These are phyloP conservation scores for Laguncularia racemosa DNA, from an alignment of 345 rosid species.

Conservation along the genomic window DNA sequence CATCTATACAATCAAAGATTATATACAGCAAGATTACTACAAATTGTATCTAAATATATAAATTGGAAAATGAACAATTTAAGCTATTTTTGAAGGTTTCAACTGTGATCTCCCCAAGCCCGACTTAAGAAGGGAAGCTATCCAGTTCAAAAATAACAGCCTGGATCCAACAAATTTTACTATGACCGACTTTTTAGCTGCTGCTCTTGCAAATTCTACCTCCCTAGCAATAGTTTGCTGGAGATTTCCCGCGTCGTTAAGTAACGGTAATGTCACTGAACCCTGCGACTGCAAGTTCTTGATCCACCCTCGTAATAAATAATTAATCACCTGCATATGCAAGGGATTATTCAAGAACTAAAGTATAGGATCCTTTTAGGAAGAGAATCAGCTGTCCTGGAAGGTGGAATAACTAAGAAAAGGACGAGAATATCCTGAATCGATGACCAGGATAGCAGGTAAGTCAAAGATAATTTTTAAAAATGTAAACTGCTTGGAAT, in stretches of 20 bases:
- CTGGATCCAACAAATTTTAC: slow-evolving; percentile 45
- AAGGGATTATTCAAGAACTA: neutral
- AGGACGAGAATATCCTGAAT: no score
- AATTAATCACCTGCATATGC: slow-evolving; percentile 65
- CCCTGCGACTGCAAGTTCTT: slow-evolving; percentile 63
- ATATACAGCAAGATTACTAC: no score
- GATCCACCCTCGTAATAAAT: slow-evolving; percentile 80
- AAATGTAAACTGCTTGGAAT: no score
- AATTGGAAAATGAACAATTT: no score
- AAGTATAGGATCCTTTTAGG: neutral
- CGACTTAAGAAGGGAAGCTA: slow-evolving; percentile 31
- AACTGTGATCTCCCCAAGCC: slow-evolving; percentile 20
- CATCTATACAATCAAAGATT: no score
- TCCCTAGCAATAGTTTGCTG: slow-evolving; percentile 29
- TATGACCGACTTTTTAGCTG: slow-evolving; percentile 38
- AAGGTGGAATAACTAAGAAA: no score
- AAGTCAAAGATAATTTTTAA: no score
- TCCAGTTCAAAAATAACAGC: slow-evolving; percentile 40
- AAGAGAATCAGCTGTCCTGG: no score
- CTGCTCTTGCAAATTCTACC: slow-evolving; percentile 64
- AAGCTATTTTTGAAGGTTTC: slow-evolving; percentile 9
- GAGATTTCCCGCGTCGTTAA: slow-evolving; percentile 32
- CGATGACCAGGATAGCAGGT: no score
- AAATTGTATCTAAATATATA: no score
- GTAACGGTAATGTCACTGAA: slow-evolving; percentile 44